Conservation (phyloP, 1,139 yeast species). For the Yamadazyma spencermartinsiae region DNA sequence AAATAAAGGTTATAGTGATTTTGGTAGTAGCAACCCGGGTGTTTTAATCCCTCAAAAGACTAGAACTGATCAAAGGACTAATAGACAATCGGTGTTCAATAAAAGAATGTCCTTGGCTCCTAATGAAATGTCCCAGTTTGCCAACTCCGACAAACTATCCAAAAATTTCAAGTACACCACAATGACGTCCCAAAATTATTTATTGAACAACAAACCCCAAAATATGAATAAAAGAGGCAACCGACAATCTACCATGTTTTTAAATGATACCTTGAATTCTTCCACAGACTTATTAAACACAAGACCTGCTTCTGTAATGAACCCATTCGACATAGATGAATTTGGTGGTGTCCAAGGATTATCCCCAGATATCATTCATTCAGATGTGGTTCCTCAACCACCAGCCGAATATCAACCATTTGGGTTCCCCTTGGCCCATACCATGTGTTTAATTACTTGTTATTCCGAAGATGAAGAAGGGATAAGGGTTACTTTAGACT, state of each 20-base stretch:
- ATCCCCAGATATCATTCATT: slow-evolving; percentile 70
- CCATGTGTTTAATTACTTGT: slow-evolving; percentile 84
- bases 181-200: slow-evolving; percentile 57
- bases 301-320: slow-evolving; percentile 33
- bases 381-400: slow-evolving; percentile 80
- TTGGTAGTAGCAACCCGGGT: slow-evolving; percentile 51
- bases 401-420: slow-evolving; percentile 86
- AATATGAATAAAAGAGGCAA: slow-evolving; percentile 12
- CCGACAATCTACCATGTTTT: slow-evolving; percentile 25
- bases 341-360: slow-evolving; percentile 46
- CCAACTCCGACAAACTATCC: slow-evolving; percentile 34
- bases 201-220: slow-evolving; percentile 25
- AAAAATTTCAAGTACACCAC: slow-evolving; percentile 53
- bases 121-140: slow-evolving; percentile 42
- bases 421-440: slow-evolving; percentile 84
- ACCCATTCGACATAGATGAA: slow-evolving; percentile 47
- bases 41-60: slow-evolving; percentile 51
- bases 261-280: slow-evolving; percentile 33
- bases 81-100: slow-evolving; percentile 48
- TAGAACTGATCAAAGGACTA: slow-evolving; percentile 50
- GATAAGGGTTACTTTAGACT: slow-evolving; percentile 83
- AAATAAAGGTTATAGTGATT: slow-evolving; percentile 23
- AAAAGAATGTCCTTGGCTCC: slow-evolving; percentile 43
- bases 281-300: slow-evolving; percentile 36
- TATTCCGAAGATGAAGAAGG: slow-evolving; percentile 92